phyloP scores from a whole-genome alignment of 2,329 filamentous ascomycete species.

The Diplodia mutila region DNA sequence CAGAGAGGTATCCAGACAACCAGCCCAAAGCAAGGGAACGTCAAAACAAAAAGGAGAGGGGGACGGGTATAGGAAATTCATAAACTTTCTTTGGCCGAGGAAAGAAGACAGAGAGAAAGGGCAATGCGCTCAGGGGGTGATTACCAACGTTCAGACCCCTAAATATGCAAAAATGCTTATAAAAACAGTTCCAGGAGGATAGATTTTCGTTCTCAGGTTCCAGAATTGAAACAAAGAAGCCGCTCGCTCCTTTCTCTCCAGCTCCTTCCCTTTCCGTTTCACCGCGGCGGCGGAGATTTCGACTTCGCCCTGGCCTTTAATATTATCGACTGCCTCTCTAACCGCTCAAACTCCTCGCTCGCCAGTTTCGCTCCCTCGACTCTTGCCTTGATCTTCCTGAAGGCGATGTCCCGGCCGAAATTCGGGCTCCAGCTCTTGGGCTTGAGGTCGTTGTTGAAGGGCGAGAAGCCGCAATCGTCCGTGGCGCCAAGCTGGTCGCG shows the following conservation, averaged over 20 bases:
- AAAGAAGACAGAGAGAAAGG: background rate
- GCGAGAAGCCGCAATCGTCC: conserved; percentile 23
- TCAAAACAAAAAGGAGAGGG: background rate
- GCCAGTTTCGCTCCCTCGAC: conserved; percentile 16
- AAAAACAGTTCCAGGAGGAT: background rate
- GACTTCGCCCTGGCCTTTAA: conserved; percentile 6
- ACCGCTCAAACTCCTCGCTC: conserved; percentile 20
- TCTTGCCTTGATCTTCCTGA: conserved; percentile 20
- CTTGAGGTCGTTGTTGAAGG: conserved; percentile 24
- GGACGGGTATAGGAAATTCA: background rate
- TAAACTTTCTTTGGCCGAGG: background rate
- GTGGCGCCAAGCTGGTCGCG: conserved; percentile 22
- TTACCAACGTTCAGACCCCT: background rate
- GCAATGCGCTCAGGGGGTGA: background rate
- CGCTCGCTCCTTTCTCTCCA: background rate
- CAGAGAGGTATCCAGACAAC: background rate
- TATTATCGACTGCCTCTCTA: conserved; percentile 23
- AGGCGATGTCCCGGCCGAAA: conserved; percentile 20
- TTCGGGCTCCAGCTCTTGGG: conserved; percentile 26
- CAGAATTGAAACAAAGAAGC: background rate
- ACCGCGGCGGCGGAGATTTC: conserved; percentile 19
- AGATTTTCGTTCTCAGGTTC: background rate
- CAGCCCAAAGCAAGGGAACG: background rate
- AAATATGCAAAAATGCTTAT: background rate
- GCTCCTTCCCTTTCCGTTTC: background rate